Base-by-base conservation (phyloP, 805 yeast genomes). In the Wickerhamomyces mucosus region DNA sequence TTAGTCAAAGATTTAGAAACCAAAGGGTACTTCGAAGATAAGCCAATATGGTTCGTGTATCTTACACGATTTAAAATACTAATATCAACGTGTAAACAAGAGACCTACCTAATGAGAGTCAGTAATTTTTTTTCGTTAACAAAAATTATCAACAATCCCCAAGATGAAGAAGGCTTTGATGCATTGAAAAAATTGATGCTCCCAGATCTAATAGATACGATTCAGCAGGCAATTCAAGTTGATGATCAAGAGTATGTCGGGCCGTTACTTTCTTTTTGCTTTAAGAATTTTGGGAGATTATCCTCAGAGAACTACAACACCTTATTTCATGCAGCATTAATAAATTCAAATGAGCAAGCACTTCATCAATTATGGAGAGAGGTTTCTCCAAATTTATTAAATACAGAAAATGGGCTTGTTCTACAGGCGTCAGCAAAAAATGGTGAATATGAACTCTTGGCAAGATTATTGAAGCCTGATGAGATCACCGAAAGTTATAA, bases 291-390 rank as follows among this genome's bases (percentile, higher is more conserved):
- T 28, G 19, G 18, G n/a, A 15, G 4, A 1, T 27, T 26, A 2
- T 33, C 35, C 4, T 2, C 27, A 4, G 39, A 36, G 19, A 36
- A 36, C 18, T 7, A 29, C 12, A 35, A 36, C 12, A 32, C 39
- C n/a, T 36, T 35, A 36, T 14, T 28, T 4, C 27, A 26, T 18
- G 18, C 19, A 8, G 27, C 39, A 2, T 17, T 32, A 15, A 35
- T 22, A 6, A 20, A 20, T 22, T 27, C 27, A 3, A 16, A 14
- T 20, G 11, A n/a, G 8, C 18, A 16, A 14, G 26, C 28, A 5
- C 16, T 27, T 4, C 8, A n/a, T 13, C 18, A 4, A 7, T n/a
- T 30, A 10, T n/a, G 24, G 10, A 11, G 6, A 10, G 17, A 17
- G 4, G 16, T 13, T 8, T n/a, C 27, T 26, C 26, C n/a, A n/a